Conservation (phyloP, 768 basidiomycete species). For the Amanita muscaria region DNA sequence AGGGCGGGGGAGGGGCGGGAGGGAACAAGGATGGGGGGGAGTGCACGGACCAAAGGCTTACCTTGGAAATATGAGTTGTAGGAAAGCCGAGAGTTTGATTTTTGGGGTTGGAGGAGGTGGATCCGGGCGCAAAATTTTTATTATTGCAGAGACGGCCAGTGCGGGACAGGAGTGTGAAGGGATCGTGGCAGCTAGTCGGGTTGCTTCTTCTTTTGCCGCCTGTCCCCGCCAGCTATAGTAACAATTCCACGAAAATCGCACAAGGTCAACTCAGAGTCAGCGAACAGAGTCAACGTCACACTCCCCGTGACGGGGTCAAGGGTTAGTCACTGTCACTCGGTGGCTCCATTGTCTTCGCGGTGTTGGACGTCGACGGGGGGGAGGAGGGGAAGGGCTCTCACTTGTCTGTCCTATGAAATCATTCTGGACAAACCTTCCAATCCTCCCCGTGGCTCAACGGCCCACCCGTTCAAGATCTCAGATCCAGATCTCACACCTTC, state of each 20-base stretch:
- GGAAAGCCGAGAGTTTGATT: slow-evolving; percentile 10
- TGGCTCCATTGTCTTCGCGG: slow-evolving; percentile 3
- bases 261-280: slow-evolving; percentile 9
- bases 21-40: slow-evolving; percentile 9
- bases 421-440: background rate
- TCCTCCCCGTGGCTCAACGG: slow-evolving; percentile 7
- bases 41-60: slow-evolving; percentile 10
- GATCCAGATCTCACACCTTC: slow-evolving; percentile 10
- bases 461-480: slow-evolving; percentile 8
- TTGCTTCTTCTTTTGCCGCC: slow-evolving; percentile 8
- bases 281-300: slow-evolving; percentile 10
- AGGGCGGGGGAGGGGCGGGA: slow-evolving; percentile 8
- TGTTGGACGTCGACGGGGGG: slow-evolving; percentile 1
- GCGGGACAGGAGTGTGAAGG: background rate
- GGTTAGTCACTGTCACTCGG: slow-evolving; percentile 9
- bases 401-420: slow-evolving; percentile 3
- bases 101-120: background rate
- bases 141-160: background rate
- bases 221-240: slow-evolving; percentile 10
- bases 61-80: slow-evolving; percentile 4
- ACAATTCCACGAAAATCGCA: slow-evolving; percentile 10
- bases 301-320: slow-evolving; percentile 11
- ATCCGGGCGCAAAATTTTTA: slow-evolving; percentile 2
- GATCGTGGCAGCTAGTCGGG: background rate
- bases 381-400: background rate